Conservation (phyloP, 192 early-diverging fungal genomes). For the Coemansia sp. region DNA sequence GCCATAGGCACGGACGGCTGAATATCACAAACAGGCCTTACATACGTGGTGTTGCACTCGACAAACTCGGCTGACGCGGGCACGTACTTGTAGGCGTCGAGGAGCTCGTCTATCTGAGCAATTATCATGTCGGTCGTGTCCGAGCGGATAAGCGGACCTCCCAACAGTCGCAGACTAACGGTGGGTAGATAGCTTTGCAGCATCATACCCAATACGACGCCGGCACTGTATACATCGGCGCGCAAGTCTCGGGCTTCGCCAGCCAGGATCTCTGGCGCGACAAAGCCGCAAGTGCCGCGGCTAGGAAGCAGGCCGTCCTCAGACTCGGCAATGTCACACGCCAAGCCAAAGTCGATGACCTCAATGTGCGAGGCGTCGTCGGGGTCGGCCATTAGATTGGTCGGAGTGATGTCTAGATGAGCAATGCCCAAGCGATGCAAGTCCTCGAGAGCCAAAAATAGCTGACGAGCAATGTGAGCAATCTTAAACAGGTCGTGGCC, state of each 20-base stretch:
- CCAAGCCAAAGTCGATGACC: constrained; percentile 77
- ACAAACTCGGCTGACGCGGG: constrained; percentile 32
- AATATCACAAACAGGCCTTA: background rate
- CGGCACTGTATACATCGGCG: constrained; percentile 69
- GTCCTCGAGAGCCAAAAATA: constrained; percentile 59
- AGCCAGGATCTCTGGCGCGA: constrained; percentile 63
- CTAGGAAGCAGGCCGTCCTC: constrained; percentile 49
- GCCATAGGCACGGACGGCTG: background rate
- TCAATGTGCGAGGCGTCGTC: constrained; percentile 52
- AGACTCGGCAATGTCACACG: constrained; percentile 48
- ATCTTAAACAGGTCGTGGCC: constrained; percentile 58
- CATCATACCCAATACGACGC: constrained; percentile 72
- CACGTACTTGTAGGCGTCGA: constrained; percentile 37
- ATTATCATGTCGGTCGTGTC: constrained; percentile 67
- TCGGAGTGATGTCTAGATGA: constrained; percentile 68
- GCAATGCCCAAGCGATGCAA: constrained; percentile 63
- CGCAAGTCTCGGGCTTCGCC: constrained; percentile 36
- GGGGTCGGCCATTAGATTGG: constrained; percentile 63
- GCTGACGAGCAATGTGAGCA: constrained; percentile 51
- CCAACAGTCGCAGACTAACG: constrained; percentile 64
- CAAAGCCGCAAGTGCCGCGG: constrained; percentile 73
- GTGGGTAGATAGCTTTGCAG: constrained; percentile 70
- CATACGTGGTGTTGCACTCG: constrained; percentile 26
- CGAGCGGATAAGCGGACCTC: constrained; percentile 62
- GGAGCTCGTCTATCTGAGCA: constrained; percentile 55